phyloP scores from a whole-genome alignment of 768 basidiomycete genomes.

The Leccinum disarticulatum region DNA sequence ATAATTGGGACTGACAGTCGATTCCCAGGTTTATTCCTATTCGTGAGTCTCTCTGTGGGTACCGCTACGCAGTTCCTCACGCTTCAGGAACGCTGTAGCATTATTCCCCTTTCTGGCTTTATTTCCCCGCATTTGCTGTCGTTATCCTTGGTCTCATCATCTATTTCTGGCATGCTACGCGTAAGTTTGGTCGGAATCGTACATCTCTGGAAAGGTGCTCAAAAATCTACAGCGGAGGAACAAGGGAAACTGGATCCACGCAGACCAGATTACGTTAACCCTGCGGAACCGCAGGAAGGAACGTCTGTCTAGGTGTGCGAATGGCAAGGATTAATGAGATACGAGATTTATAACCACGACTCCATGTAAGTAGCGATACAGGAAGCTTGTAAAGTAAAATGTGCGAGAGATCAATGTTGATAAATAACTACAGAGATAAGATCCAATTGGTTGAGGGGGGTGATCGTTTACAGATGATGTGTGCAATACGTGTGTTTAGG shows the following conservation, averaged over 20 bases:
- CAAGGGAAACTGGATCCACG: conserved; percentile 64
- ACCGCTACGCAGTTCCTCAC: conserved; percentile 1
- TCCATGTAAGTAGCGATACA: background rate
- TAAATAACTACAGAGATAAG: conserved; percentile 20
- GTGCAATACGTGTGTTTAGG: conserved; percentile 21
- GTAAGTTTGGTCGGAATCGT: conserved; percentile 45
- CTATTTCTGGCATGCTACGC: conserved; percentile 85
- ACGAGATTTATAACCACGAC: background rate
- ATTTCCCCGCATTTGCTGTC: conserved; percentile 76
- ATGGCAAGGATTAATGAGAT: background rate
- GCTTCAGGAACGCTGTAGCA: conserved; percentile 47
- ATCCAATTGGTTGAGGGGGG: conserved; percentile 32
- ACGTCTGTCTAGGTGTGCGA: conserved; percentile 14
- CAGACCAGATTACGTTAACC: conserved; percentile 57
- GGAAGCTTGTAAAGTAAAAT: background rate
- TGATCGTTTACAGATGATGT: conserved; percentile 21
- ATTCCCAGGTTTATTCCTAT: conserved; percentile 48
- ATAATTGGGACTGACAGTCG: conserved; percentile 8
- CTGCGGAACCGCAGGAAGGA: conserved; percentile 17
- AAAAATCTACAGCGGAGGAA: conserved; percentile 56
- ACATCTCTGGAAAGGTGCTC: background rate
- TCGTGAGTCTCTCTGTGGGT: conserved; percentile 37
- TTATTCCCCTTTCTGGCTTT: conserved; percentile 83
- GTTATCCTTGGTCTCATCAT: conserved; percentile 72
- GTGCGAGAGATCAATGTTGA: background rate